phyloP scores from a whole-genome alignment of 495 filamentous ascomycete species.

The Neurospora africana region DNA sequence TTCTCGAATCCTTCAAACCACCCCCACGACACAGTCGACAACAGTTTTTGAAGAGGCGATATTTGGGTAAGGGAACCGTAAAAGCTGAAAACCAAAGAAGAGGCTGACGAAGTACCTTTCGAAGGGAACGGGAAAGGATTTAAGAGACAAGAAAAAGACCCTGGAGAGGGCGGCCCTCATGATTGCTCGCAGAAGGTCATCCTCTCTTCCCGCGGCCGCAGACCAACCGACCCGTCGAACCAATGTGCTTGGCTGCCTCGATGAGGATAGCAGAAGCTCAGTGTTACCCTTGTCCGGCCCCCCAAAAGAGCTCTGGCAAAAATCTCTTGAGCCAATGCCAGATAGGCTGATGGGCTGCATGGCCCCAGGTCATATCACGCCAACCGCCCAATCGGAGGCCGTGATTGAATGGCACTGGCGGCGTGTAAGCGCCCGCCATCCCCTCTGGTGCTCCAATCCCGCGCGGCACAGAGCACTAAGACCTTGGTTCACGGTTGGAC shows the following conservation, averaged over 20 bases:
- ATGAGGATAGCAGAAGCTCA: background rate
- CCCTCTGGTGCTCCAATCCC: background rate
- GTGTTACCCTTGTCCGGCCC: background rate
- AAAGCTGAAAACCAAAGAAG: background rate
- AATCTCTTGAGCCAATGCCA: background rate
- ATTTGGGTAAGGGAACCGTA: background rate
- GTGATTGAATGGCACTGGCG: background rate
- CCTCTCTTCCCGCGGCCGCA: background rate
- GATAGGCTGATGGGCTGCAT: background rate
- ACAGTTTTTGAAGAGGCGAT: background rate
- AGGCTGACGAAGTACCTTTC: background rate
- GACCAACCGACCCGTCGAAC: background rate
- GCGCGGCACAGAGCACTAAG: background rate
- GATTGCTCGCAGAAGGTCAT: background rate
- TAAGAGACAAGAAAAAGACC: background rate
- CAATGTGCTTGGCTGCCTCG: background rate
- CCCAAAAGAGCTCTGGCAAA: background rate
- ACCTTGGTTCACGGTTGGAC: background rate
- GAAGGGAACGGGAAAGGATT: background rate
- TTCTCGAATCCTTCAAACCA: background rate
- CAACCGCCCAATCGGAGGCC: background rate
- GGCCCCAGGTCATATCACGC: background rate
- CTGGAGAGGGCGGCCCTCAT: background rate
- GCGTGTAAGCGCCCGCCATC: background rate
- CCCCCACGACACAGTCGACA: background rate